Conservation (phyloP, 2,329 filamentous ascomycete species). For the Pseudodiploospora longispora region DNA sequence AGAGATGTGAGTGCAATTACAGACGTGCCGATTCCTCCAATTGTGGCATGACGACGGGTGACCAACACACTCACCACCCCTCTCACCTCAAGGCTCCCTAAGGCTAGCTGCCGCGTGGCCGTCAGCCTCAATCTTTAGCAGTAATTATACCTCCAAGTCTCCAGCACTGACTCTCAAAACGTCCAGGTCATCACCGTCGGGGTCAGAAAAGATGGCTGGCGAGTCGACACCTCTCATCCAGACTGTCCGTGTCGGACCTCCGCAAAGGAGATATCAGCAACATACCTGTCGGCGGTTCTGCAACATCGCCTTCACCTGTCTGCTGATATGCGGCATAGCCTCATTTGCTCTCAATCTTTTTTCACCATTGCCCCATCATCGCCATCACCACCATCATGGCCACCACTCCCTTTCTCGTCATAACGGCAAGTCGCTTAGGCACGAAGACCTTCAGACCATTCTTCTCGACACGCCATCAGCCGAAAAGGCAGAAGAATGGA, state of each 20-base stretch:
- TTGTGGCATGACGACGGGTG: no score
- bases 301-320: conserved; percentile 50
- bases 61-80: no score
- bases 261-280: conserved; percentile 49
- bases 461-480: conserved; percentile 51
- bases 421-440: conserved; percentile 21
- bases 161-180: no score
- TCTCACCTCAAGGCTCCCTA: no score
- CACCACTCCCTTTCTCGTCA: conserved; percentile 19
- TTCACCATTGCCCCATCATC: conserved; percentile 23
- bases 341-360: conserved; percentile 42
- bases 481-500: conserved; percentile 60
- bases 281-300: conserved; percentile 57
- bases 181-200: conserved; percentile 6
- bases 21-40: no score
- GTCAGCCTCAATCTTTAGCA: no score
- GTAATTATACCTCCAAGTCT: no score
- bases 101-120: no score
- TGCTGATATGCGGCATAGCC: conserved; percentile 42
- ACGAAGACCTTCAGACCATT: conserved; percentile 47
- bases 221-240: conserved; percentile 62
- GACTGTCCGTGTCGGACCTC: conserved; percentile 48
- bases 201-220: conserved; percentile 26
- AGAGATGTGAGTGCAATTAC: no score
- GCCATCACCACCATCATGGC: conserved; percentile 15